Conservation (phyloP, 306 rosid genomes). For the Canavalia ensiformis region DNA sequence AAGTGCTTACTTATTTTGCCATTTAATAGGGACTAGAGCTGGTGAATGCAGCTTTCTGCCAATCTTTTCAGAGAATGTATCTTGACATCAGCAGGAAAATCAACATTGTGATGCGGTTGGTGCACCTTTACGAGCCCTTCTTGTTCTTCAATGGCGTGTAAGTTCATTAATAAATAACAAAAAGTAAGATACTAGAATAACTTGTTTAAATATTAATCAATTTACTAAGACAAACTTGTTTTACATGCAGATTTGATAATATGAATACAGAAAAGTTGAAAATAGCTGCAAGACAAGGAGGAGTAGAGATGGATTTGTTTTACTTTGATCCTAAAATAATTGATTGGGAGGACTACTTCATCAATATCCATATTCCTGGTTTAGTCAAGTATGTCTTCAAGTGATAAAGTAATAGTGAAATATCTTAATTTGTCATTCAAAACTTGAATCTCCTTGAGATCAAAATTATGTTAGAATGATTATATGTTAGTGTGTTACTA, state of each 20-base stretch:
- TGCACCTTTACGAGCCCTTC: conserved; percentile 77
- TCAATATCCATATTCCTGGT: conserved; percentile 68
- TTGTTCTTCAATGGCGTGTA: conserved; percentile 78
- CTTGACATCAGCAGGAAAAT: conserved; percentile 63
- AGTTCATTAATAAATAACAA: conserved; percentile 36
- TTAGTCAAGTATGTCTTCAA: conserved; percentile 70
- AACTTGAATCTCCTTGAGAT: conserved; percentile 1
- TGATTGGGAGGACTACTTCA: conserved; percentile 78
- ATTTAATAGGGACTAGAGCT: conserved; percentile 66
- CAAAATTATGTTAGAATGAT: conserved; percentile 3
- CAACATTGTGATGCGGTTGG: conserved; percentile 66
- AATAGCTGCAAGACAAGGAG: conserved; percentile 54
- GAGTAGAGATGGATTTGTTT: conserved; percentile 60
- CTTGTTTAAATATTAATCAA: background rate
- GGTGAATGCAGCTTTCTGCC: conserved; percentile 65
- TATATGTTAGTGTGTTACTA: background rate
- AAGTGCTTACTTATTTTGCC: background rate
- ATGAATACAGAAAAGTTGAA: conserved; percentile 71
- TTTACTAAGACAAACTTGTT: conserved; percentile 1
- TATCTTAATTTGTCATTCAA: background rate
- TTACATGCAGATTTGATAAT: conserved; percentile 69
- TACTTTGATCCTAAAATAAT: conserved; percentile 71
- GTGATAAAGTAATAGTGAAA: conserved; percentile 31
- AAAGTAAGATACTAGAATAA: background rate
- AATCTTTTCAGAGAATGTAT: conserved; percentile 59